These are phyloP conservation scores for Ulmus americana DNA, from an alignment of 331 rosid species.

Conservation along the genomic window DNA sequence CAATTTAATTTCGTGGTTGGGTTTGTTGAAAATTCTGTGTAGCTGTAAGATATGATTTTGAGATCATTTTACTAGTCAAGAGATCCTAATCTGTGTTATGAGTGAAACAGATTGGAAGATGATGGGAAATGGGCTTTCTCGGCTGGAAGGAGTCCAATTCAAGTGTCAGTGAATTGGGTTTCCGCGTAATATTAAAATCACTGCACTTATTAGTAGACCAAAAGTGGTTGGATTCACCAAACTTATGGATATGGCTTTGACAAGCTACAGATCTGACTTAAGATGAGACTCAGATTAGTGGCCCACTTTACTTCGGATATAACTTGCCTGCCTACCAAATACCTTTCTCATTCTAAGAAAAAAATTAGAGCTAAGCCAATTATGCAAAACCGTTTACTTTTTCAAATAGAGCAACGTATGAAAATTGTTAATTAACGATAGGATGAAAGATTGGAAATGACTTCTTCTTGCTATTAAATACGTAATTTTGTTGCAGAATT, in stretches of 20 bases:
- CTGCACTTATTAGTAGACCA: neutral
- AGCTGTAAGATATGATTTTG: neutral
- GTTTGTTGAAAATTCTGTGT: neutral
- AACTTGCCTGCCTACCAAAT: neutral
- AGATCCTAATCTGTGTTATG: neutral
- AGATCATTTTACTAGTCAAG: neutral
- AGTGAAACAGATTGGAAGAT: neutral
- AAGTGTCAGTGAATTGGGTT: neutral
- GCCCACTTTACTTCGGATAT: neutral
- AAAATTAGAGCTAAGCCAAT: too few relatives aligned
- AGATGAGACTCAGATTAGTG: neutral
- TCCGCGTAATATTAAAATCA: neutral
- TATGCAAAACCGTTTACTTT: too few relatives aligned
- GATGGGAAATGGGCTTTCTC: neutral
- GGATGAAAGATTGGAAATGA: too few relatives aligned
- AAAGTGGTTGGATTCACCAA: neutral
- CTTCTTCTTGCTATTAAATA: too few relatives aligned
- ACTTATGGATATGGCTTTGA: neutral
- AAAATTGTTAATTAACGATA: too few relatives aligned
- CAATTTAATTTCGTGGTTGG: too few relatives aligned
- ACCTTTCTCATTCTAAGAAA: neutral
- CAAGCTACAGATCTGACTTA: neutral
- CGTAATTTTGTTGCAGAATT: too few relatives aligned
- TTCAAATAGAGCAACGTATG: too few relatives aligned
- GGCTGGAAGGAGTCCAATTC: constrained; percentile 5